These are phyloP conservation scores for Aspergillus sp. DNA, from an alignment of 2,329 filamentous ascomycete genomes.

Conservation along the genomic window DNA sequence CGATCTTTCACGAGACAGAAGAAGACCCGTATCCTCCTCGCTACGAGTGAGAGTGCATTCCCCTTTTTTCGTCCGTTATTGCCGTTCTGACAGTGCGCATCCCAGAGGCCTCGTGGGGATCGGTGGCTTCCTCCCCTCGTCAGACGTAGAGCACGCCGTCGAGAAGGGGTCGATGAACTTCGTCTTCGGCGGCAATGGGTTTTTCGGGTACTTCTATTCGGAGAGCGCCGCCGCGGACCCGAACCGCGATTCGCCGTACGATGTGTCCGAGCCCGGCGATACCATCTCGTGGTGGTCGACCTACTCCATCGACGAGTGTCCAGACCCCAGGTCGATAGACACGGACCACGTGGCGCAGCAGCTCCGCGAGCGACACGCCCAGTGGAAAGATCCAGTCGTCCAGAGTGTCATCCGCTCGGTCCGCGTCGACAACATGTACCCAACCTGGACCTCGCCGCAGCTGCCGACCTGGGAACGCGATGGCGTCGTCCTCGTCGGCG, in stretches of 20 bases:
- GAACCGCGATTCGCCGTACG: conserved; percentile 16
- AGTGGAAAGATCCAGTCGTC: conserved; percentile 41
- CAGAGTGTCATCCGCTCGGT: conserved; percentile 30
- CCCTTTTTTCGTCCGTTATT: conserved; percentile 1
- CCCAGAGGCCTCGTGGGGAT: conserved; percentile 35
- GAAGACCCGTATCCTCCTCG: conserved; percentile 28
- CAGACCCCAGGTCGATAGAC: conserved; percentile 23
- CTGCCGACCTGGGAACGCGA: conserved; percentile 41
- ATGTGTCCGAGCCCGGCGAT: conserved; percentile 20
- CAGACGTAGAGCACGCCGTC: conserved; percentile 19
- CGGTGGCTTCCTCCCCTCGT: conserved; percentile 36
- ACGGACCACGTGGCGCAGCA: conserved; percentile 23
- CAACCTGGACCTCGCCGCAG: conserved; percentile 40
- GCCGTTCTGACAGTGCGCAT: neutral
- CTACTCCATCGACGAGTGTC: conserved; percentile 24
- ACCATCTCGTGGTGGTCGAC: conserved; percentile 40
- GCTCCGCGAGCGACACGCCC: conserved; percentile 32
- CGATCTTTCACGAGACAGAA: conserved; percentile 25
- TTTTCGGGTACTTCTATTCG: conserved; percentile 41
- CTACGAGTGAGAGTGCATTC: conserved; percentile 37
- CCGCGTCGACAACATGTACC: conserved; percentile 37
- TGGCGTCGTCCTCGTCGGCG: conserved; percentile 46
- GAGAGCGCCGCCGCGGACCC: conserved; percentile 12
- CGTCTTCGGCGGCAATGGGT: conserved; percentile 40
- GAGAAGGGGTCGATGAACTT: conserved; percentile 34